Percentiles rank a stretch among this genome's conserved stretches.
Evolutionary conservation across 805 yeast species (phyloP).

Genomic region (Wickerhamomyces mucosus): DNA sequence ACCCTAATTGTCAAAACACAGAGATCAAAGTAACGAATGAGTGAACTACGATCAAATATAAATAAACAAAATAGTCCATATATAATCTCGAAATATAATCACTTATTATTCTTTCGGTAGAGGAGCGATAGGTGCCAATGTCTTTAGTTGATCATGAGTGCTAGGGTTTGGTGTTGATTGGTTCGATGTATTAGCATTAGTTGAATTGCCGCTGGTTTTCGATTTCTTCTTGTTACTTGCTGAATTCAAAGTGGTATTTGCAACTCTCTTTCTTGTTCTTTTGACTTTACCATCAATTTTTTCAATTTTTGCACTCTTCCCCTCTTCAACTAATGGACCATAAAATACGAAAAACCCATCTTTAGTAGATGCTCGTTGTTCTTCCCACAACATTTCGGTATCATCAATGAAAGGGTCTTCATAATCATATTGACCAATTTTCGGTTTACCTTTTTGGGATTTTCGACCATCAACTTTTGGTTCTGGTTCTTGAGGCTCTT

Average conservation of each 20-base stretch:
- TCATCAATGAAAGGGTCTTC: constrained; percentile 97
- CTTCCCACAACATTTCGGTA: constrained; percentile 85
- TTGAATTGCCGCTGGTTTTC: background rate
- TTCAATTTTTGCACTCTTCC: constrained; percentile 36
- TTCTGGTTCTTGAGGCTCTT: constrained; percentile 26
- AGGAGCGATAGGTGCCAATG: background rate
- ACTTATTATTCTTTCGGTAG: background rate
- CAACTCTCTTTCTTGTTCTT: constrained; percentile 24
- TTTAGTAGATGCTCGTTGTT: constrained; percentile 81
- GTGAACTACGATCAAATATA: too few species aligned
- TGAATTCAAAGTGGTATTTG: constrained; percentile 1
- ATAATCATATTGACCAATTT: constrained; percentile 84
- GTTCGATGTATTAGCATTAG: background rate
- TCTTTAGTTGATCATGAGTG: background rate
- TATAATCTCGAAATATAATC: too few species aligned
- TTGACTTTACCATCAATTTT: constrained; percentile 35
- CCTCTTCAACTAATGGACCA: constrained; percentile 76
- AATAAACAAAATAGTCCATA: too few species aligned
- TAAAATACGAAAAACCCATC: constrained; percentile 95
- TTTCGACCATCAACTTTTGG: constrained; percentile 34
- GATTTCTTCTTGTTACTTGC: background rate
- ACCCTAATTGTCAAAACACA: too few species aligned
- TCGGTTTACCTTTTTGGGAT: constrained; percentile 47
- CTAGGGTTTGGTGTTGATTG: background rate
- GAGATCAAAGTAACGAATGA: too few species aligned